Evolutionary conservation across 1,139 yeast genomes (phyloP).

Genomic region (Groenewaldozyma sp.): DNA sequence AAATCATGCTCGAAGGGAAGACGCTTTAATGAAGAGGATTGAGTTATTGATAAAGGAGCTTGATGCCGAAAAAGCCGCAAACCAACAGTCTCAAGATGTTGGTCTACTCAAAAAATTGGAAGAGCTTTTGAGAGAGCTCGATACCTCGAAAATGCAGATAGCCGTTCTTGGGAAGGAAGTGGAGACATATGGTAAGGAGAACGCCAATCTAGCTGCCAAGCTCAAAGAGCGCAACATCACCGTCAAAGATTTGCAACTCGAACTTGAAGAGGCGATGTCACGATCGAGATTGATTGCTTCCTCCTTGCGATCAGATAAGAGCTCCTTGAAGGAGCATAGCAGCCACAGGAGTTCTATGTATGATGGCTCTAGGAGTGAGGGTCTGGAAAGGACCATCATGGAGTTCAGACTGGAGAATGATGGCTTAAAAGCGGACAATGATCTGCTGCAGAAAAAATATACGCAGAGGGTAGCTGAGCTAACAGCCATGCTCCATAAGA

Average conservation of each 20-base stretch:
- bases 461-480: constrained; percentile 14
- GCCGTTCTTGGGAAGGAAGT: not conserved
- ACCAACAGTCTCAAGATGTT: constrained; percentile 8
- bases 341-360: not conserved
- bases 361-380: constrained; percentile 14
- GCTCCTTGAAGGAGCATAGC: too few species aligned
- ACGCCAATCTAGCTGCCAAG: not conserved
- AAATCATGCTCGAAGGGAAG: constrained; percentile 24
- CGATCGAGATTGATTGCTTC: not conserved
- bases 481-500: constrained; percentile 10
- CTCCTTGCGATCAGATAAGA: not conserved
- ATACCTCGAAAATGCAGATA: not conserved
- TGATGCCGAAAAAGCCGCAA: not conserved
- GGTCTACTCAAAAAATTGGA: constrained; percentile 22
- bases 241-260: constrained; percentile 24
- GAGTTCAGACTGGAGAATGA: constrained; percentile 9
- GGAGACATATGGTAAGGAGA: not conserved
- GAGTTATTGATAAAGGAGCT: constrained; percentile 24
- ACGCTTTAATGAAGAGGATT: constrained; percentile 21
- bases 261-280: constrained; percentile 22
- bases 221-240: not conserved
- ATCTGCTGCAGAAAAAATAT: constrained; percentile 9
- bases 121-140: constrained; percentile 13
- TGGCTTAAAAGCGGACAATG: constrained; percentile 12
- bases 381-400: constrained; percentile 16